phyloP scores from a whole-genome alignment of 208 protist genomes.

The Wallacemonas rigidus region DNA sequence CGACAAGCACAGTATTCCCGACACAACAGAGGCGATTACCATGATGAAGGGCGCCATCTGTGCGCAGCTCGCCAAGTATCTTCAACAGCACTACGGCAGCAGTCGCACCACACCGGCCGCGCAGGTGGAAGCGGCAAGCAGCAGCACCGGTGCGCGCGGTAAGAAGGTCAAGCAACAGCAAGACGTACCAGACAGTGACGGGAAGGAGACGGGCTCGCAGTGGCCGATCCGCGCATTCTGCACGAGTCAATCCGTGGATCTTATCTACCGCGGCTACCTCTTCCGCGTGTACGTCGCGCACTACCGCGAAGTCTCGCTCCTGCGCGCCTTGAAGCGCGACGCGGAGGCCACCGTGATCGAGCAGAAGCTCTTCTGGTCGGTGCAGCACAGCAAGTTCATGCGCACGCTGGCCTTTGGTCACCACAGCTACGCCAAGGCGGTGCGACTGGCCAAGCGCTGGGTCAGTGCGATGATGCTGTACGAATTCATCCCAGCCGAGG shows the following conservation, averaged over 20 bases:
- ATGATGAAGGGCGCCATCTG: conserved; percentile 88
- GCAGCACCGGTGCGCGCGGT: too few species aligned
- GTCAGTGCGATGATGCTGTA: conserved; percentile 74
- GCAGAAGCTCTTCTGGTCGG: conserved; percentile 84
- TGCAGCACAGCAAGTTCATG: conserved; percentile 84
- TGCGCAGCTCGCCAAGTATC: conserved; percentile 77
- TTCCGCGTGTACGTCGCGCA: conserved; percentile 88
- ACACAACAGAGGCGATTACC: conserved; percentile 80
- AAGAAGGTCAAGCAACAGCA: conserved; percentile 10
- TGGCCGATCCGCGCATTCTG: conserved; percentile 52
- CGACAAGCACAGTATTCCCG: conserved; percentile 82
- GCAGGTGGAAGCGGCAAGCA: not conserved
- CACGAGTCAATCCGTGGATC: conserved; percentile 74
- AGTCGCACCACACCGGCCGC: too few species aligned
- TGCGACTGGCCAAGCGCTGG: conserved; percentile 82
- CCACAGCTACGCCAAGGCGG: conserved; percentile 69
- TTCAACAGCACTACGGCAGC: conserved; percentile 52
- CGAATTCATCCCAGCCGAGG: conserved; percentile 84
- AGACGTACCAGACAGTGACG: not conserved
- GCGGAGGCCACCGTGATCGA: conserved; percentile 73
- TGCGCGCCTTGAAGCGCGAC: conserved; percentile 72
- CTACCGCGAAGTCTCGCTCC: conserved; percentile 85
- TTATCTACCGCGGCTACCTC: conserved; percentile 80
- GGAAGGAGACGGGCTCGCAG: not conserved
- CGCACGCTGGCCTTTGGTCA: conserved; percentile 76